A percentile compares a stretch with the other conserved stretches of the same genome.
phyloP scores from a whole-genome alignment of 2,329 filamentous ascomycete species.

The Pseudogymnoascus sp. region DNA sequence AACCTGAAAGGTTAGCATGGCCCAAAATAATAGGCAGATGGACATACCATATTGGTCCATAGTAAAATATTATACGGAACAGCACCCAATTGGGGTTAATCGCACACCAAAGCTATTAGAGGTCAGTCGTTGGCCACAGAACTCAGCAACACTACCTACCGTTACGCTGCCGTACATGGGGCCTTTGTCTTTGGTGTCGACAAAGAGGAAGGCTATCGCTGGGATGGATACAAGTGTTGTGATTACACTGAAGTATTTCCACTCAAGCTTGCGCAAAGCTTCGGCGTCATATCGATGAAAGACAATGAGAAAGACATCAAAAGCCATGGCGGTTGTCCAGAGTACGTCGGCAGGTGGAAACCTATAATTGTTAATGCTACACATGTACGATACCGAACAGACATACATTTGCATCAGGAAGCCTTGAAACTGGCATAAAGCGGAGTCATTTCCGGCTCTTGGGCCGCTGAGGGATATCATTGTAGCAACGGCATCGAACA shows the following conservation, averaged over 20 bases:
- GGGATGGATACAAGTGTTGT: constrained; percentile 65
- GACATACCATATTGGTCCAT: constrained; percentile 56
- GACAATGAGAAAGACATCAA: constrained; percentile 76
- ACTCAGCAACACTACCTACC: constrained; percentile 19
- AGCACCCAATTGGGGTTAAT: constrained; percentile 56
- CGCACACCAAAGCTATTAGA: constrained; percentile 62
- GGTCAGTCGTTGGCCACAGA: not conserved
- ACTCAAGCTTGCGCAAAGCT: constrained; percentile 58
- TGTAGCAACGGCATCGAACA: constrained; percentile 42
- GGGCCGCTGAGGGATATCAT: constrained; percentile 33
- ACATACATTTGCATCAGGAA: constrained; percentile 75
- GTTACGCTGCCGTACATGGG: constrained; percentile 61
- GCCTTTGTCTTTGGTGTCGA: constrained; percentile 39
- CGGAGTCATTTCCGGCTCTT: constrained; percentile 22
- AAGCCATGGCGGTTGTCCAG: constrained; percentile 71
- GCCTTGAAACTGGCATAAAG: constrained; percentile 57
- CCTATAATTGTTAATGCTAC: constrained; percentile 35
- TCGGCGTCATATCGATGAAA: constrained; percentile 62
- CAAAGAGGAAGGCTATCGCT: constrained; percentile 56
- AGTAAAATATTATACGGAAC: constrained; percentile 65
- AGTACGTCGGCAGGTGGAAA: constrained; percentile 66
- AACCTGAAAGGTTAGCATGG: constrained; percentile 38
- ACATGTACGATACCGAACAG: not conserved
- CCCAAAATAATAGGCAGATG: not conserved
- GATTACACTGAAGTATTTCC: constrained; percentile 57